Base-by-base conservation (phyloP, 371 early-diverging fungal species). In the Funneliformis caledonium region DNA sequence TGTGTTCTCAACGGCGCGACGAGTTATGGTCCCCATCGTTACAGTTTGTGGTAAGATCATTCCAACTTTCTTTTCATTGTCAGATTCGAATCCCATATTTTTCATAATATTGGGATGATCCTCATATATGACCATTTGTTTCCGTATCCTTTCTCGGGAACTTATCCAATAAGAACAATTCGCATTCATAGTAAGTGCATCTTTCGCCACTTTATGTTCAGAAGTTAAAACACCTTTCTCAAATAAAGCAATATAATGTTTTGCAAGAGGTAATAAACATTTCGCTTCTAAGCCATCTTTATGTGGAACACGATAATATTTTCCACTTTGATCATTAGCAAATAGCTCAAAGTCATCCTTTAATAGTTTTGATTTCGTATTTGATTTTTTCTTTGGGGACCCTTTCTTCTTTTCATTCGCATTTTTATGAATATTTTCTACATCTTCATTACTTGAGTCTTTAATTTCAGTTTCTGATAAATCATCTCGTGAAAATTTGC, bases 21-120 rank as follows among this genome's bases (percentile, higher is more conserved):
- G 90, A 0, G 99, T 99, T n/a, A 98, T 89, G 0, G 99, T 98
- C 10, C 99, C 99, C 97, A 98, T 98, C 2, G 94, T 90, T 42
- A 96, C 89, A 77, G 94, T 92, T 75, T 93, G 93, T 4, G 99
- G 99, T 62, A 99, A 82, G 69, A 99, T 98, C n/a, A 97, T 93
- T 22, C 97, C 96, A 68, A 81, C 16, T 43, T 26, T 10, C 22
- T 59, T 68, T 12, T 16, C 37, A 43, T 45, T 72, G 31, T 79
- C 77, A 19, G 26, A 22, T 76, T 69, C 37, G 68, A 45, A 26
- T 59, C 82, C 81, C 68, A 68, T 33, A 73, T 75, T 50, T 37
- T 65, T 31, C 19, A 7, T 68, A 60, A 68, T 47, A 10, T 83
- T 78, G 31, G 82, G 82, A 60, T 88, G 85, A 48, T 82, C 75